Evolutionary conservation across 129 eudicot species (phyloP).

Genomic region (Glebionis coronaria): DNA sequence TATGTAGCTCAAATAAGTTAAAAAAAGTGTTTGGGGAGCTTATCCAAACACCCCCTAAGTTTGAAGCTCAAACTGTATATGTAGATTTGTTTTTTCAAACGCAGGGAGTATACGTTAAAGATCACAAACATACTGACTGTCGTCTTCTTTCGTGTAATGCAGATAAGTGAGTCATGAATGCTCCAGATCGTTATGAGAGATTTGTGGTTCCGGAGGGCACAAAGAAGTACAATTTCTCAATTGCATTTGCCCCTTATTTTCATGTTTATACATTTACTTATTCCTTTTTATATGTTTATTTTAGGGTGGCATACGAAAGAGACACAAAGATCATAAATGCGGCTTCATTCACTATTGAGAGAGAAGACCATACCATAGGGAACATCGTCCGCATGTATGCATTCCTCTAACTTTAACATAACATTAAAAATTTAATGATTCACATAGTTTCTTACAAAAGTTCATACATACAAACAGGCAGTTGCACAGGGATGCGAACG

Average conservation of each 20-base stretch:
- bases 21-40: no score
- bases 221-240: constrained; percentile 45
- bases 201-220: constrained; percentile 88
- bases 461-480: constrained; percentile 41
- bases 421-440: not conserved
- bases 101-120: not conserved
- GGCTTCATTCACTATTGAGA: constrained; percentile 79
- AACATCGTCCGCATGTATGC: constrained; percentile 84
- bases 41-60: no score
- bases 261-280: not conserved
- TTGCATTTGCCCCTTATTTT: not conserved
- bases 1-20: no score
- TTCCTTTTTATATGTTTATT: not conserved
- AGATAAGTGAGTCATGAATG: constrained; percentile 50
- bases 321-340: constrained; percentile 94
- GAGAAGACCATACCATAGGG: constrained; percentile 93
- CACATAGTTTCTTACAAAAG: not conserved
- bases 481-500: constrained; percentile 71
- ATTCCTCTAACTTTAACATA: not conserved
- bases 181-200: constrained; percentile 84
- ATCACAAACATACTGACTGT: not conserved
- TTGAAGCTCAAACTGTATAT: not conserved
- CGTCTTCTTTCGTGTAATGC: not conserved
- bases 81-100: not conserved
- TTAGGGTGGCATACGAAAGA: constrained; percentile 91